Evolutionary conservation across 306 rosid species (phyloP).

Genomic region (Cicer arietinum): DNA sequence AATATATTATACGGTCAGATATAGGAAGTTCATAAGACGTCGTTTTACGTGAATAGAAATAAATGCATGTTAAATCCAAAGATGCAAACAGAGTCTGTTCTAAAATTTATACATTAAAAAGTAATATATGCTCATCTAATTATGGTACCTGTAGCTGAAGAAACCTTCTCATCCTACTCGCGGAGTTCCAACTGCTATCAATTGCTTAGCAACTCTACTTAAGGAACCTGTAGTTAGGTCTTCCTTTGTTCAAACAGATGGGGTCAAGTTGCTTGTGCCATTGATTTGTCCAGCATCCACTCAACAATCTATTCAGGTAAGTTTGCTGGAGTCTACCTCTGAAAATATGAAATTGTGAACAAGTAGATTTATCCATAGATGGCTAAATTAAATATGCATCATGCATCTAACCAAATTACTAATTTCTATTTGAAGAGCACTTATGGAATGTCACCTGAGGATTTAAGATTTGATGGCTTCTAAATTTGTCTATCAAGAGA

Average conservation of each 20-base stretch:
- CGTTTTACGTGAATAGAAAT: slow-evolving; percentile 1
- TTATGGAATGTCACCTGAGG: background rate
- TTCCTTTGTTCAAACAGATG: slow-evolving; percentile 87
- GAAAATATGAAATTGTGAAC: slow-evolving; percentile 33
- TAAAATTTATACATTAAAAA: background rate
- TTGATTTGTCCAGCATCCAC: slow-evolving; percentile 94
- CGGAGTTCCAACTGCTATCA: slow-evolving; percentile 81
- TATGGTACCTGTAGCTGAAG: slow-evolving; percentile 68
- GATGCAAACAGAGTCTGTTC: slow-evolving; percentile 23
- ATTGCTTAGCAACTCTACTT: slow-evolving; percentile 81
- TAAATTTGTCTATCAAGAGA: slow-evolving; percentile 15
- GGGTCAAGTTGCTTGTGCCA: slow-evolving; percentile 92
- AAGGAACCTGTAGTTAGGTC: slow-evolving; percentile 93
- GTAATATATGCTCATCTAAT: slow-evolving; percentile 32
- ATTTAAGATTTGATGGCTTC: slow-evolving; percentile 35
- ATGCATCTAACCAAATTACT: slow-evolving; percentile 33
- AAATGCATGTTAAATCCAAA: slow-evolving; percentile 9
- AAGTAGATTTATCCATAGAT: slow-evolving; percentile 21
- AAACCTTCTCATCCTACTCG: slow-evolving; percentile 88
- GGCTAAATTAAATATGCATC: slow-evolving; percentile 22
- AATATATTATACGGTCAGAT: background rate
- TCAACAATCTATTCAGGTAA: slow-evolving; percentile 96
- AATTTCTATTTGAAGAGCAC: slow-evolving; percentile 13
- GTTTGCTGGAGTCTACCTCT: slow-evolving; percentile 24
- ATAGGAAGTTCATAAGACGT: slow-evolving; percentile 6